Percentiles rank a stretch among this genome's conserved stretches.
Evolutionary conservation across 192 early-diverging fungal species (phyloP).

Genomic region (Lunasporangiospora selenospora): DNA sequence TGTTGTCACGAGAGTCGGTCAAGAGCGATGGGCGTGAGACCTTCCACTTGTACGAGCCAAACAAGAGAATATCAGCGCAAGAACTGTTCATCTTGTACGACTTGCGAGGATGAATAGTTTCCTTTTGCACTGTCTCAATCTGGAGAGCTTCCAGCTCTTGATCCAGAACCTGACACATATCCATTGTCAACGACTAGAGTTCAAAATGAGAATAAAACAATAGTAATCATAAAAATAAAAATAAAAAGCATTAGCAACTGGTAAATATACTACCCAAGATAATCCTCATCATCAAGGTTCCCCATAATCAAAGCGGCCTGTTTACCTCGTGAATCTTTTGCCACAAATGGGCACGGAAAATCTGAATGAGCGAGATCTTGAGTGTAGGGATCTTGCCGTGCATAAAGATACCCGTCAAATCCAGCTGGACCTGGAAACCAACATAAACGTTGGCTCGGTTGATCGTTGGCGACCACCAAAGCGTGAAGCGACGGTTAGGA

Average conservation of each 20-base stretch:
- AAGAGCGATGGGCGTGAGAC: conserved; percentile 94
- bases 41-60: conserved; percentile 98
- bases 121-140: conserved; percentile 99
- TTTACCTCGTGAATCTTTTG: conserved; percentile 95
- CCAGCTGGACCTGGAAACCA: conserved; percentile 99
- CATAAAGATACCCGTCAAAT: conserved; percentile 99
- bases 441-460: conserved; percentile 99
- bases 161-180: conserved; percentile 91
- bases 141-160: conserved; percentile 96
- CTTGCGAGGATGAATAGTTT: conserved; percentile 99
- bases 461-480: conserved; percentile 99
- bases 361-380: conserved; percentile 98
- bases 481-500: conserved; percentile 98
- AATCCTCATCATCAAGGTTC: conserved; percentile 62
- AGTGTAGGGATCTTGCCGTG: conserved; percentile 99
- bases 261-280: not conserved
- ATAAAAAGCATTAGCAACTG: conserved; percentile 3
- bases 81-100: conserved; percentile 99
- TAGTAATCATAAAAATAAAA: conserved; percentile 18
- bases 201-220: conserved; percentile 20
- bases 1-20: conserved; percentile 92
- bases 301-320: no score
- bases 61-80: conserved; percentile 93
- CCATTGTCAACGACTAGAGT: conserved; percentile 20
- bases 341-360: conserved; percentile 99